Conservation (phyloP, 2,329 filamentous ascomycete genomes). For the Lasiodiplodia citricola region DNA sequence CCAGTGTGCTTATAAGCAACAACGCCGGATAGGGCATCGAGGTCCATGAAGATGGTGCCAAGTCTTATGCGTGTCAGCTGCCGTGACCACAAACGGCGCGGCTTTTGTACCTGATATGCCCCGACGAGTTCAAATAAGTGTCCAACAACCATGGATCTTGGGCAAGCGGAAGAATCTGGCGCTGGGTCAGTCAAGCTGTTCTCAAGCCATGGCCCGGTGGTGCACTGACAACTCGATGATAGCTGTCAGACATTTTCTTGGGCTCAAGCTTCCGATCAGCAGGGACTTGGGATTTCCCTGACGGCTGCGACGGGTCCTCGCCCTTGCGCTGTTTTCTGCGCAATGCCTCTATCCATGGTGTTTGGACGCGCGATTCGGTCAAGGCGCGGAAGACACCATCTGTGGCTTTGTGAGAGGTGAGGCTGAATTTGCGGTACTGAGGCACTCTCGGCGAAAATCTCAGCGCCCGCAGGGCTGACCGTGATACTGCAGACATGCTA, state of each 20-base stretch:
- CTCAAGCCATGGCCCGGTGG: not conserved
- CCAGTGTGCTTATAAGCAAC: constrained; percentile 77
- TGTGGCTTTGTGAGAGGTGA: constrained; percentile 39
- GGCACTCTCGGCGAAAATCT: not conserved
- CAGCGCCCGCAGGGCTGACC: constrained; percentile 1
- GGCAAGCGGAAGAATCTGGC: constrained; percentile 68
- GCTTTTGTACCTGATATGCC: constrained; percentile 62
- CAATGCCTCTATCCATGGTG: constrained; percentile 72
- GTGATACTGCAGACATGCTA: constrained; percentile 12
- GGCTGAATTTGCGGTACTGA: constrained; percentile 21
- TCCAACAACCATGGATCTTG: constrained; percentile 79
- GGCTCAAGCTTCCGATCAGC: constrained; percentile 64
- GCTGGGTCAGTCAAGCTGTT: constrained; percentile 34
- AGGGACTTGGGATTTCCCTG: constrained; percentile 42
- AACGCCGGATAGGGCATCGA: constrained; percentile 77
- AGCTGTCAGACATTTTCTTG: constrained; percentile 74
- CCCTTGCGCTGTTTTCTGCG: constrained; percentile 54
- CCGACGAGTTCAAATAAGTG: constrained; percentile 76
- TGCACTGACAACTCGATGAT: constrained; percentile 66
- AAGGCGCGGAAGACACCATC: constrained; percentile 67
- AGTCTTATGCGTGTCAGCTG: constrained; percentile 49
- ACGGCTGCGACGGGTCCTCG: constrained; percentile 37
- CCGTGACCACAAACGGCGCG: not conserved
- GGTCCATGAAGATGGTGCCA: constrained; percentile 78
- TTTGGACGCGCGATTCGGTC: constrained; percentile 65